These are phyloP conservation scores for Suillus subaureus DNA, from an alignment of 768 basidiomycete genomes.

Conservation along the genomic window DNA sequence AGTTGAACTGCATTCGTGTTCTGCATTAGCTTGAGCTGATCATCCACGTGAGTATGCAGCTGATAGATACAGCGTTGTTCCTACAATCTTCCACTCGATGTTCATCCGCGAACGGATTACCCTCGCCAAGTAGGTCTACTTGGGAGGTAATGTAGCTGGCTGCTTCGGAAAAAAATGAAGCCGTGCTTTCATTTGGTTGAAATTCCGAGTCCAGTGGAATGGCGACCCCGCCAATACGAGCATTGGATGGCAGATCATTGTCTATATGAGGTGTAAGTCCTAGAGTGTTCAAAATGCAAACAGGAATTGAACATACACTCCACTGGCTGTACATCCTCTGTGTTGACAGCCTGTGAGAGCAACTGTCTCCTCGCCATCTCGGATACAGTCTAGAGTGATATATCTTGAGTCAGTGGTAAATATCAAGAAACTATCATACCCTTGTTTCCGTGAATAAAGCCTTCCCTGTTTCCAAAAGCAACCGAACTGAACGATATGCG, in stretches of 20 bases:
- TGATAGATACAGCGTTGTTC: neutral
- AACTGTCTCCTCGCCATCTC: constrained; percentile 12
- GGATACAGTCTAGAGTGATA: constrained; percentile 9
- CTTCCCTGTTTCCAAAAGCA: constrained; percentile 12
- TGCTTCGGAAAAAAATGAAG: constrained; percentile 1
- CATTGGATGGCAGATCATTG: neutral
- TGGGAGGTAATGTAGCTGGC: neutral
- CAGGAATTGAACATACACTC: constrained; percentile 4
- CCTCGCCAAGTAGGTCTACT: neutral
- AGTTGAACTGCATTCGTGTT: neutral
- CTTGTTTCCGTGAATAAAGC: constrained; percentile 6
- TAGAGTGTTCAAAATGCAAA: neutral
- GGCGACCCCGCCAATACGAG: constrained; percentile 5
- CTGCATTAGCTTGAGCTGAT: neutral
- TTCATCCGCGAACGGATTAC: neutral
- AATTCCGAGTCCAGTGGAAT: constrained; percentile 4
- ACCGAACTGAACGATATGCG: constrained; percentile 10
- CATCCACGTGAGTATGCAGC: neutral
- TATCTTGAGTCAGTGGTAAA: neutral
- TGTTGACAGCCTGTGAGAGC: constrained; percentile 10
- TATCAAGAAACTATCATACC: constrained; percentile 2
- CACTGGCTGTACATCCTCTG: neutral
- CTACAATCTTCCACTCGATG: neutral
- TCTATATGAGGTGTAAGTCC: neutral
- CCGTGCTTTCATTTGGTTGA: constrained; percentile 9